These are phyloP conservation scores for Cladosporium velox DNA, from an alignment of 2,329 filamentous ascomycete genomes.

Conservation along the genomic window DNA sequence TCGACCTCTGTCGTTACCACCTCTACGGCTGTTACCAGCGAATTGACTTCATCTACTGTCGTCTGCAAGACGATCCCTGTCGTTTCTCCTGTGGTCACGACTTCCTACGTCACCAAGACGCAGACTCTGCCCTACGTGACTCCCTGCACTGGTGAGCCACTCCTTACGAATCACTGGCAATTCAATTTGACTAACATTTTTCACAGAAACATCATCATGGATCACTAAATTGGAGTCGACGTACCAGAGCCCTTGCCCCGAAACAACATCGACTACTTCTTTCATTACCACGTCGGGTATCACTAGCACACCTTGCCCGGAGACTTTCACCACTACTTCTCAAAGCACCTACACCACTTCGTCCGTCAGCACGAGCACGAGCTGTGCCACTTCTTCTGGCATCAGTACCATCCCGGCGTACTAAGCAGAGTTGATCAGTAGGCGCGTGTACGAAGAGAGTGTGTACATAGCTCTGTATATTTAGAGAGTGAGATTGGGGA, in stretches of 20 bases:
- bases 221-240: not conserved
- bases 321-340: slow-evolving; percentile 12
- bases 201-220: slow-evolving; percentile 8
- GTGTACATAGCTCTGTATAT: not conserved
- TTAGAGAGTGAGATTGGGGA: not conserved
- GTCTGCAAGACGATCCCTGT: slow-evolving; percentile 17
- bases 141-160: slow-evolving; percentile 13
- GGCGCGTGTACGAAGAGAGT: not conserved
- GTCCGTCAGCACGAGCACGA: slow-evolving; percentile 13
- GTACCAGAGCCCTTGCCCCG: slow-evolving; percentile 17
- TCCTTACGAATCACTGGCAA: not conserved
- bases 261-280: slow-evolving; percentile 8
- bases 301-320: slow-evolving; percentile 15
- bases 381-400: slow-evolving; percentile 14
- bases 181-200: not conserved
- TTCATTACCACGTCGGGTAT: slow-evolving; percentile 10
- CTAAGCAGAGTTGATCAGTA: not conserved
- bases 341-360: slow-evolving; percentile 17
- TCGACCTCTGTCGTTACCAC: slow-evolving; percentile 8
- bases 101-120: not conserved
- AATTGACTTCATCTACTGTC: slow-evolving; percentile 4
- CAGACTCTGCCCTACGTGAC: slow-evolving; percentile 14
- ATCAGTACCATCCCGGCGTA: slow-evolving; percentile 5
- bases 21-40: not conserved
- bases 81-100: slow-evolving; percentile 5